Evolutionary conservation across 768 basidiomycete species (phyloP), one percentile per base, ranked within the genome.

Genomic region (Psilocybe subaeruginosa): DNA sequence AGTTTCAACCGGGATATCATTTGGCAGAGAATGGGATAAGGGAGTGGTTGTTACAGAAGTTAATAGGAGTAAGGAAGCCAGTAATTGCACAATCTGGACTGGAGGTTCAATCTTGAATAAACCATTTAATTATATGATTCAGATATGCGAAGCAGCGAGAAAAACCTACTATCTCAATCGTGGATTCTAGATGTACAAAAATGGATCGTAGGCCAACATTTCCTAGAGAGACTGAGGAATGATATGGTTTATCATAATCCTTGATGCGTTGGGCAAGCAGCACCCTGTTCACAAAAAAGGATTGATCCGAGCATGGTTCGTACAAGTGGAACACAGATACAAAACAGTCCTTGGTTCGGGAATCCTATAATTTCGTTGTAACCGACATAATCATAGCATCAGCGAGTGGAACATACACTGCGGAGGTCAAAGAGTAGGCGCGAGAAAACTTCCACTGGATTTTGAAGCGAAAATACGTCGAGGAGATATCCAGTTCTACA

Each of bases 261-360:
- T 56, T 11, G 33, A 72, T 37, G 5, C 67, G 65, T 23, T 50
- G 47, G 3, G 63, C 47, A 5, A 77, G 68, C 39, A 75, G 64
- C 2, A 56, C 55, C 29, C 64, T 58, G 64, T 88, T 86, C 31
- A 87, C 77, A 59, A 88, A 76, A 69, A 89, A 86, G 2, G 83
- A 81, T 64, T 89, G 87, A 12, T 76, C 72, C 3, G 82, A 78
- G 33, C 65, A 53, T 9, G 77, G 60, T 29, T 88, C 85, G 49
- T 81, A 77, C 48, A 85, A 60, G 63, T 85, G 76, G 35, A 77
- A 58, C 30, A 88, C 71, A 39, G 72, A 57, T 8, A 67, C 41
- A 69, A 88, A 89, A 16, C 63, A 47, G 7, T 68, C 8, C 45
- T 62, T 67, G 63, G 68, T 58, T 3, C 16, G 29, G 2, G 46